These are phyloP conservation scores for Fusarium sp. DNA, from an alignment of 2,329 filamentous ascomycete species.

Conservation along the genomic window DNA sequence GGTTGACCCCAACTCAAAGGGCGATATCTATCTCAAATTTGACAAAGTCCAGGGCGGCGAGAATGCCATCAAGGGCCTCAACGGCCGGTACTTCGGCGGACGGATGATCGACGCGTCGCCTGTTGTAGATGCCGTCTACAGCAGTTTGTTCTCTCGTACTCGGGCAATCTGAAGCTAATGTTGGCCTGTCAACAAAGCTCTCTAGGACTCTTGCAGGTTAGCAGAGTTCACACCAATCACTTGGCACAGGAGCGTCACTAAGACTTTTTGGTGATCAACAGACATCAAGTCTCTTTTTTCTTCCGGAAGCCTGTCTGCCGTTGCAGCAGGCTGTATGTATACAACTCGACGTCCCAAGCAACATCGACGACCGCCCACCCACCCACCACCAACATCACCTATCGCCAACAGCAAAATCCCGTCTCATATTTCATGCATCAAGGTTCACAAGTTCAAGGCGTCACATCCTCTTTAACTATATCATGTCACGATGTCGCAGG, in stretches of 20 bases:
- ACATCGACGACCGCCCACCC: slow-evolving; percentile 15
- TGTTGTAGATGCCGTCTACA: slow-evolving; percentile 98
- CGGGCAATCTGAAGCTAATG: slow-evolving; percentile 80
- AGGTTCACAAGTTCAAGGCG: slow-evolving; percentile 31
- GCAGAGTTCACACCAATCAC: slow-evolving; percentile 43
- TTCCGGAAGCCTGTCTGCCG: slow-evolving; percentile 16
- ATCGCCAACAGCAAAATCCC: slow-evolving; percentile 7
- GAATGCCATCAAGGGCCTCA: slow-evolving; percentile 97
- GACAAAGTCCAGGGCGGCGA: slow-evolving; percentile 94
- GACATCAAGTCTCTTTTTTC: slow-evolving; percentile 44
- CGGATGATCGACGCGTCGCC: slow-evolving; percentile 93
- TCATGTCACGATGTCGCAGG: slow-evolving; percentile 42
- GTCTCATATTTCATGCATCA: slow-evolving; percentile 34
- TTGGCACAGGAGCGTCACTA: slow-evolving; percentile 42
- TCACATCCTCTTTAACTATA: slow-evolving; percentile 39
- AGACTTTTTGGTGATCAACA: slow-evolving; percentile 44
- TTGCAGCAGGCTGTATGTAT: slow-evolving; percentile 10
- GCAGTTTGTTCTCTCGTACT: slow-evolving; percentile 91
- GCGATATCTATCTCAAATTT: slow-evolving; percentile 99
- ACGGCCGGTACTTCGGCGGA: slow-evolving; percentile 95
- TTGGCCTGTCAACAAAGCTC: slow-evolving; percentile 56
- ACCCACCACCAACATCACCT: background rate
- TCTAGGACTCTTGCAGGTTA: slow-evolving; percentile 62
- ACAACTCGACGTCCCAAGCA: background rate
- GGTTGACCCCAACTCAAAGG: slow-evolving; percentile 91